phyloP scores from a whole-genome alignment of 2,329 filamentous ascomycete genomes.

The Hymenoscyphus linearis region DNA sequence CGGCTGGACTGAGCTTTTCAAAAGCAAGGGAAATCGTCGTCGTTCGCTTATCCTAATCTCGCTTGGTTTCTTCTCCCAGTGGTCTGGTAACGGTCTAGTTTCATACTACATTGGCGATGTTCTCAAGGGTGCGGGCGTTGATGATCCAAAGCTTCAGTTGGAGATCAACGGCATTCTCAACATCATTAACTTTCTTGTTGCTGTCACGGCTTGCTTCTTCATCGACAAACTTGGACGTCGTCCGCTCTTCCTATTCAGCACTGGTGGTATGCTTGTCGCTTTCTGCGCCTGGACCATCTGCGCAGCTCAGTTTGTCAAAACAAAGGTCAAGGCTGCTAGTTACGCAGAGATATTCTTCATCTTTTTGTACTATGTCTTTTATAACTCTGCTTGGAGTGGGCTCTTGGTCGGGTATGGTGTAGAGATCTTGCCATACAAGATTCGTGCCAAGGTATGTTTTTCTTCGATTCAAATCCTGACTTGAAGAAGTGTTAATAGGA shows the following conservation, averaged over 20 bases:
- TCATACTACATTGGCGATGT: slow-evolving; percentile 37
- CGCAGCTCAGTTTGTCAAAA: slow-evolving; percentile 18
- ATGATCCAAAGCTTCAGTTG: slow-evolving; percentile 21
- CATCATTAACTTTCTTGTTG: slow-evolving; percentile 25
- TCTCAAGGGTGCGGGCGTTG: slow-evolving; percentile 34
- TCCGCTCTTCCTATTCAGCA: slow-evolving; percentile 23
- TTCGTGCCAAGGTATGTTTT: slow-evolving; percentile 25
- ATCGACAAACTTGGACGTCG: slow-evolving; percentile 31
- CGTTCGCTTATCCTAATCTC: slow-evolving; percentile 48
- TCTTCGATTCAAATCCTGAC: not conserved
- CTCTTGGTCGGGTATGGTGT: slow-evolving; percentile 27
- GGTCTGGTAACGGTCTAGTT: slow-evolving; percentile 48
- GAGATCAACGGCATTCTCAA: slow-evolving; percentile 28
- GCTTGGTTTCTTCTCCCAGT: slow-evolving; percentile 52
- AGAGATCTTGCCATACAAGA: slow-evolving; percentile 28
- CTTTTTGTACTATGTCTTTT: slow-evolving; percentile 45
- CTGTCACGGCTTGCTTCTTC: slow-evolving; percentile 26
- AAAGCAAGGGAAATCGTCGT: slow-evolving; percentile 49
- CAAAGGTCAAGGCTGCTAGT: slow-evolving; percentile 12
- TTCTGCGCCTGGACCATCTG: slow-evolving; percentile 24
- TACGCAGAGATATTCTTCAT: slow-evolving; percentile 39
- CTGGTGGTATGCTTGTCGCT: slow-evolving; percentile 21
- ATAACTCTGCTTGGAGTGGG: slow-evolving; percentile 31
- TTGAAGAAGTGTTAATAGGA: not conserved
- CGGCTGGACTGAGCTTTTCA: slow-evolving; percentile 42